Evolutionary conservation across 305 asterid species (phyloP), one percentile per base, ranked within the genome.

Genomic region (Solanum hybrid): DNA sequence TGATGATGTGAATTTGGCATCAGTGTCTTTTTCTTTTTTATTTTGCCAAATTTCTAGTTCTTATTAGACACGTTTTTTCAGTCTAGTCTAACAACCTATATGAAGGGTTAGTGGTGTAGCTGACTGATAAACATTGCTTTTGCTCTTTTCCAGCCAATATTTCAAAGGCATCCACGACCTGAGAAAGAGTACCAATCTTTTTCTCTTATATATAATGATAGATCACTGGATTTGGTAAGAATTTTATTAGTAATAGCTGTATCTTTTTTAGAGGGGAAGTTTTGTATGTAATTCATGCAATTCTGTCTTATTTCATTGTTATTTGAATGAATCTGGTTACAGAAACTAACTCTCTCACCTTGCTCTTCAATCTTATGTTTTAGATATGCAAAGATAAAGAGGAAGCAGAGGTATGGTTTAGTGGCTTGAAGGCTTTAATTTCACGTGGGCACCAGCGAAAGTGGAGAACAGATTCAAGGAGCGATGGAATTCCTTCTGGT

Each of bases 361-460:
- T 87, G 51, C 26, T 77, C 29, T 75, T 82, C 74, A 28, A 88
- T 83, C 76, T 69, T 86, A 75, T 78, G 86, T 33, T 51, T 89
- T 89, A 96, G 99, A 97, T 96, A 91, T 97, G 99, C 90, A 97
- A 96, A 94, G 99, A 96, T 90, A 96, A 96, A 93, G 99, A 96
- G 93, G 99, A 97, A 93, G 98, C 99, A 91, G 99, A 97, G 94
- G 99, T 96, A 77, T 97, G 99, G 99, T 96, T 97, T 94, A 95
- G 98, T 90, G 99, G 99, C 84, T 94, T 97, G 89, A 97, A 97
- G 94, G 99, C 99, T 87, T 91, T 97, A 94, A 94, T 96, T 88
- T 95, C 97, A 79, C 96, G 97, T 12, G 93, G 96, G 83, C 96
- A 94, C 92, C 98, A 95, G 93, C 95, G 95, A 84, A 97, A 96